A percentile compares a stretch with the other conserved stretches of the same genome.
phyloP scores from a whole-genome alignment of 176 grass and related monocot species.

The Carex parvula region DNA sequence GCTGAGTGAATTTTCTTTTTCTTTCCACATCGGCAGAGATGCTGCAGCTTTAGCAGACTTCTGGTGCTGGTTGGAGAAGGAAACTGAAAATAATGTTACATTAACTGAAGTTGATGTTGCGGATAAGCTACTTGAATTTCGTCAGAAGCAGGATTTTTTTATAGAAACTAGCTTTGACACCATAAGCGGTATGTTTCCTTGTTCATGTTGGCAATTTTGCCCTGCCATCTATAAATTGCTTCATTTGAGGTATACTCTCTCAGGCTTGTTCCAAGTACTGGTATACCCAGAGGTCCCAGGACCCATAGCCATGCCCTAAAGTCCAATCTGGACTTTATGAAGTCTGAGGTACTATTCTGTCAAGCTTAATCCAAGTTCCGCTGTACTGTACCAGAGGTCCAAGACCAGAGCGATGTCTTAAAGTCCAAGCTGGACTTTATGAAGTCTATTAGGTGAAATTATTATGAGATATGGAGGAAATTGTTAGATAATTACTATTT shows the following conservation, averaged over 20 bases:
- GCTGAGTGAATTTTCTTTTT: background rate
- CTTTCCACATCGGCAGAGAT: constrained; percentile 54
- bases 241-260: background rate
- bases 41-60: constrained; percentile 90
- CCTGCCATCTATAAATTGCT: background rate
- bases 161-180: constrained; percentile 95
- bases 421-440: background rate
- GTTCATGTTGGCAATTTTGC: background rate
- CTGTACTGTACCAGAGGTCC: background rate
- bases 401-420: background rate
- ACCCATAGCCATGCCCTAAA: background rate
- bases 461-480: background rate
- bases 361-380: background rate
- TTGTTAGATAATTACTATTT: background rate
- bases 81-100: constrained; percentile 40
- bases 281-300: background rate
- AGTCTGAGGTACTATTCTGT: background rate
- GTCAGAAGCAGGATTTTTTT: constrained; percentile 80
- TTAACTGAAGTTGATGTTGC: constrained; percentile 79
- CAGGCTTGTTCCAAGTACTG: background rate
- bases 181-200: constrained; percentile 76
- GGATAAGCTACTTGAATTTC: constrained; percentile 89
- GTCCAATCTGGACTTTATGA: background rate
- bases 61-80: constrained; percentile 89
- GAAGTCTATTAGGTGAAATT: background rate